phyloP scores from a whole-genome alignment of 2,329 filamentous ascomycete species.

The Aspergillus candidus region DNA sequence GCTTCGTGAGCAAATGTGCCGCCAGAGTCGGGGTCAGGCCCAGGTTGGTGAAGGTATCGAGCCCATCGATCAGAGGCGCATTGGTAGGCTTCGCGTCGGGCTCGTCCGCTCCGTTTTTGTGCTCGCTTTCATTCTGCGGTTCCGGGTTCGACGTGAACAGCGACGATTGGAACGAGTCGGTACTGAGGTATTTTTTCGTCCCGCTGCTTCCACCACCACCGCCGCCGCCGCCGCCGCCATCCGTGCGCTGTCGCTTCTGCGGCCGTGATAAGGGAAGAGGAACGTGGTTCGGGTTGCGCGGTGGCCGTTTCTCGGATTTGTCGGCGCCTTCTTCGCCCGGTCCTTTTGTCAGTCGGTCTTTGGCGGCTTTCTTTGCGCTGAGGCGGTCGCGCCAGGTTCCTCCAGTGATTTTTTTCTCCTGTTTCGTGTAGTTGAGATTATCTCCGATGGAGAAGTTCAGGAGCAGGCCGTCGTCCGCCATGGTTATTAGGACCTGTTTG shows the following conservation, averaged over 20 bases:
- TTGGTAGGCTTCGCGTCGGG: conserved; percentile 65
- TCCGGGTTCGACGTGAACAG: conserved; percentile 86
- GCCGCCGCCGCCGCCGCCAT: conserved; percentile 23
- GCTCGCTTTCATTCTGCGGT: conserved; percentile 52
- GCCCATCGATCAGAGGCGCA: conserved; percentile 76
- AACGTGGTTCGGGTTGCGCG: conserved; percentile 32
- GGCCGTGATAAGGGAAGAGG: conserved; percentile 28
- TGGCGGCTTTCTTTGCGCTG: conserved; percentile 65
- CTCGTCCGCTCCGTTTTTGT: conserved; percentile 36
- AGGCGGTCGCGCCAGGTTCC: conserved; percentile 90
- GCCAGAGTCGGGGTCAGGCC: conserved; percentile 77
- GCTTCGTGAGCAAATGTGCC: conserved; percentile 74
- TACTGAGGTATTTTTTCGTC: conserved; percentile 24
- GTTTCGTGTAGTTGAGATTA: conserved; percentile 52
- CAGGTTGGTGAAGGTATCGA: conserved; percentile 78
- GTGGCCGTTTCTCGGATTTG: conserved; percentile 9
- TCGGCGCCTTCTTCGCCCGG: conserved; percentile 9
- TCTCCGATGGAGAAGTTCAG: conserved; percentile 82
- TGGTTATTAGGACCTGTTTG: conserved; percentile 34
- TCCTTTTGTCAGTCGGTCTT: conserved; percentile 43
- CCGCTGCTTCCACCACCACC: neutral
- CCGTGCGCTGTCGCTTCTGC: conserved; percentile 37
- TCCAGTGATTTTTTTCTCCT: conserved; percentile 65
- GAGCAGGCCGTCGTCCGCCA: conserved; percentile 94
- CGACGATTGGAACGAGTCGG: conserved; percentile 66